Percentiles rank a stretch among this genome's conserved stretches.
Conservation (phyloP, 345 rosid genomes). For the Euphorbia peplus region DNA sequence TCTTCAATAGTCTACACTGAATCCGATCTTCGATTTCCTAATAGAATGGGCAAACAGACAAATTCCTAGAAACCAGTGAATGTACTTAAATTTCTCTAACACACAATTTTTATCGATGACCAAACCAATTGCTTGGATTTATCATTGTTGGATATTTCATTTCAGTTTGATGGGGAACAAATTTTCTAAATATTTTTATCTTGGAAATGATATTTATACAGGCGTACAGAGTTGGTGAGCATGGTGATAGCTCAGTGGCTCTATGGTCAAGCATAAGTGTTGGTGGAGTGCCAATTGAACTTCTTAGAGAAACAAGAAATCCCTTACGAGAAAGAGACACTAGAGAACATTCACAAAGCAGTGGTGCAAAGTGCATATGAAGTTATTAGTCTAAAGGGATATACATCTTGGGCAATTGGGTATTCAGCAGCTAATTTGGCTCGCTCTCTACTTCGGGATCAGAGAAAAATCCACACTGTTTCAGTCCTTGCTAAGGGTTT, state of each 20-base stretch:
- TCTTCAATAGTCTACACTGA: too few species aligned
- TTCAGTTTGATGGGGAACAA: too few species aligned
- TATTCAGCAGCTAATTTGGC: constrained; percentile 85
- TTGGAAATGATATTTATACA: too few species aligned
- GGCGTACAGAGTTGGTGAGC: constrained; percentile 90
- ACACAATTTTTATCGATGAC: too few species aligned
- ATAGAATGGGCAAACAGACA: too few species aligned
- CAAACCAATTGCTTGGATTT: too few species aligned
- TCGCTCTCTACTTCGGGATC: constrained; percentile 67
- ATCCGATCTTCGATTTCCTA: too few species aligned
- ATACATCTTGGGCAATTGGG: constrained; percentile 97
- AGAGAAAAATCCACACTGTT: constrained; percentile 85
- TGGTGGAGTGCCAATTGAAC: constrained; percentile 77
- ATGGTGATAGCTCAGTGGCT: constrained; percentile 95
- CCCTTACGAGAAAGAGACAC: constrained; percentile 66
- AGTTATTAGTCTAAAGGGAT: constrained; percentile 84
- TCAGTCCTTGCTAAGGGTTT: constrained; percentile 87
- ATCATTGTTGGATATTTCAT: not conserved
- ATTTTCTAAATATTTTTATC: too few species aligned
- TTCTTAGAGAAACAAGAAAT: constrained; percentile 71
- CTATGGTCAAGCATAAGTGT: constrained; percentile 94
- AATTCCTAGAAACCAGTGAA: too few species aligned
- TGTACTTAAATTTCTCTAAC: too few species aligned
- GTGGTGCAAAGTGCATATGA: constrained; percentile 72
- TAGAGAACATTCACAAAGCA: constrained; percentile 68